Percentiles rank a stretch among this genome's conserved stretches.
Evolutionary conservation across 768 basidiomycete species (phyloP).

Genomic region (Termitomyces sp.): DNA sequence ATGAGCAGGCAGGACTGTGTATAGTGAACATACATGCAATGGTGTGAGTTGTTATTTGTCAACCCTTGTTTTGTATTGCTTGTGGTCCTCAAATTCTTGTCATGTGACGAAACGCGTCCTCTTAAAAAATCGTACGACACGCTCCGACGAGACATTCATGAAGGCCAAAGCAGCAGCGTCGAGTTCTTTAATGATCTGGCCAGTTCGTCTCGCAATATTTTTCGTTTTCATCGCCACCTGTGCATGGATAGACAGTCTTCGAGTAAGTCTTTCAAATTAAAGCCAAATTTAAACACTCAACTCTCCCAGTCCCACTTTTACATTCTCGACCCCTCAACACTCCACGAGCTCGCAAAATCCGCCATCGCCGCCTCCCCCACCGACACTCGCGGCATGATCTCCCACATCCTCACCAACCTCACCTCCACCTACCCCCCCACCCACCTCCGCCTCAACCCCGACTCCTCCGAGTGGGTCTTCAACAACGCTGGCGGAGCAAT

Average conservation of each 20-base stretch:
- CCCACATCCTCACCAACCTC: slow-evolving; percentile 79
- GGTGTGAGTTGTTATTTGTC: too few species aligned
- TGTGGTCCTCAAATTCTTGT: too few species aligned
- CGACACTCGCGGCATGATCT: slow-evolving; percentile 69
- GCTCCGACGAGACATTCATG: too few species aligned
- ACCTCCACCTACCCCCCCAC: slow-evolving; percentile 61
- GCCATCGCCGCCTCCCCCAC: slow-evolving; percentile 64
- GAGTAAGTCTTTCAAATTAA: slow-evolving; percentile 29
- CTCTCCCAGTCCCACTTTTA: slow-evolving; percentile 56
- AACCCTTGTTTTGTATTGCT: too few species aligned
- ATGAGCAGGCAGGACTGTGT: too few species aligned
- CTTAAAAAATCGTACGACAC: too few species aligned
- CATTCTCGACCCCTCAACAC: slow-evolving; percentile 64
- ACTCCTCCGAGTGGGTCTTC: slow-evolving; percentile 85
- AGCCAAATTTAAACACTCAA: too few species aligned
- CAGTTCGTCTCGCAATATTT: slow-evolving; percentile 25
- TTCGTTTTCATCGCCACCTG: slow-evolving; percentile 32
- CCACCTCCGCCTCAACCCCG: slow-evolving; percentile 46
- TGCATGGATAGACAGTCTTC: slow-evolving; percentile 55
- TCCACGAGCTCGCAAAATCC: slow-evolving; percentile 70
- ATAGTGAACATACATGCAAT: too few species aligned
- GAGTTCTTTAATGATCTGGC: slow-evolving; percentile 26
- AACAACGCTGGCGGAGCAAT: slow-evolving; percentile 98
- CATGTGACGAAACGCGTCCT: too few species aligned
- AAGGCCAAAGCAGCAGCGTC: too few species aligned